Evolutionary conservation across 1,284 basidiomycete genomes (phyloP).

Genomic region (Melanopsichium pennsylvanicum): DNA sequence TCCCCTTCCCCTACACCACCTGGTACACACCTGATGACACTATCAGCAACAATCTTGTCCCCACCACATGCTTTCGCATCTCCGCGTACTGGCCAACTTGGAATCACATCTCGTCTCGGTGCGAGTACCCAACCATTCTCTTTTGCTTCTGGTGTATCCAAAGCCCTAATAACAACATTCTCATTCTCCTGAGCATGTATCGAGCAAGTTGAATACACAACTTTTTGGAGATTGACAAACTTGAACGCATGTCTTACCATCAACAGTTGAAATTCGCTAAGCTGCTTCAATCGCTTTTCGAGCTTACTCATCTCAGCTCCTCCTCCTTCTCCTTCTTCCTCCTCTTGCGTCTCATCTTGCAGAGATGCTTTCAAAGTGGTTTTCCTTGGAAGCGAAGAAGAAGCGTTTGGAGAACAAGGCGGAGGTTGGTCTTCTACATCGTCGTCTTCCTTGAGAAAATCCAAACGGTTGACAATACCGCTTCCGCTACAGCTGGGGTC

Average conservation of each 20-base stretch:
- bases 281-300: slow-evolving; percentile 17
- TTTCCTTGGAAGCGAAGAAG: not conserved
- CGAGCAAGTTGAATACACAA: slow-evolving; percentile 97
- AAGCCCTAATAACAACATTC: slow-evolving; percentile 72
- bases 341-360: too few relatives aligned
- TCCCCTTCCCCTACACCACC: slow-evolving; percentile 26
- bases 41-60: slow-evolving; percentile 18
- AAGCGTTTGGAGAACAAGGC: not conserved
- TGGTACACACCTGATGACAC: slow-evolving; percentile 47
- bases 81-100: slow-evolving; percentile 55
- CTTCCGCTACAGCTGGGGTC: slow-evolving; percentile 61
- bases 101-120: slow-evolving; percentile 37
- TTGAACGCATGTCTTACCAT: slow-evolving; percentile 95
- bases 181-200: slow-evolving; percentile 92
- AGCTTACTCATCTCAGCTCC: slow-evolving; percentile 17
- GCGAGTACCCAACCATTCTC: slow-evolving; percentile 49
- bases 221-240: slow-evolving; percentile 74
- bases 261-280: slow-evolving; percentile 73
- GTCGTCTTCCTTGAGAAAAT: slow-evolving; percentile 51
- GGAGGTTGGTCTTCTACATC: slow-evolving; percentile 20
- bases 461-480: slow-evolving; percentile 61
- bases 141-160: slow-evolving; percentile 43
- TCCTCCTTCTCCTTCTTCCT: too few relatives aligned
- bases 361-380: too few relatives aligned
- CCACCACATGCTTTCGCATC: slow-evolving; percentile 25